phyloP scores from a whole-genome alignment of 164 flowering plant genomes.

The Aristolochia contorta region DNA sequence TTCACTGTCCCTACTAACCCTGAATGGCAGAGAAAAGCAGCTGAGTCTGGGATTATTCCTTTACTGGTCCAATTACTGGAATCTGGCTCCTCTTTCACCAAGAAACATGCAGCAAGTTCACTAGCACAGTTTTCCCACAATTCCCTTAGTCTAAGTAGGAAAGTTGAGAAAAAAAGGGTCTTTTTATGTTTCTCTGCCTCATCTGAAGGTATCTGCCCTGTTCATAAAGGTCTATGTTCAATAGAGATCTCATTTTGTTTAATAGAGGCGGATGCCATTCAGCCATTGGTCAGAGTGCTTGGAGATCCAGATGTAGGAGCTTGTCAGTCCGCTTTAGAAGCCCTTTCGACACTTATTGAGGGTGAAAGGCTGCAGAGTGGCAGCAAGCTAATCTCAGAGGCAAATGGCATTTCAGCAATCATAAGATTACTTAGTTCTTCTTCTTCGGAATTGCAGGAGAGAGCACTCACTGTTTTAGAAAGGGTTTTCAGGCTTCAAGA shows the following conservation, averaged over 20 bases:
- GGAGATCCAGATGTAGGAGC: slow-evolving; percentile 35
- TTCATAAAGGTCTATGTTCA: slow-evolving; percentile 51
- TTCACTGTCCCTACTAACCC: slow-evolving; percentile 35
- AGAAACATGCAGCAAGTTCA: slow-evolving; percentile 38
- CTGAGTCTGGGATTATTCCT: slow-evolving; percentile 40
- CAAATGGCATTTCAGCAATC: slow-evolving; percentile 37
- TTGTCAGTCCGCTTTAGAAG: slow-evolving; percentile 43
- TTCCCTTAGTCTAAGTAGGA: slow-evolving; percentile 28
- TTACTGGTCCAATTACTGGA: slow-evolving; percentile 39
- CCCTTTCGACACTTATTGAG: slow-evolving; percentile 48
- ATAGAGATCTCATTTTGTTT: slow-evolving; percentile 54
- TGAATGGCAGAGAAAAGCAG: slow-evolving; percentile 43
- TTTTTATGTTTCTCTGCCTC: slow-evolving; percentile 46
- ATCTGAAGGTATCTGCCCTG: slow-evolving; percentile 35
- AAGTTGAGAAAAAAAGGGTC: slow-evolving; percentile 25
- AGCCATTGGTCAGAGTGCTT: slow-evolving; percentile 41
- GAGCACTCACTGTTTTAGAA: slow-evolving; percentile 41
- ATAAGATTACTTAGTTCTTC: slow-evolving; percentile 37
- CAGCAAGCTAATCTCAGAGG: slow-evolving; percentile 45
- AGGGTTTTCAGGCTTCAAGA: slow-evolving; percentile 46
- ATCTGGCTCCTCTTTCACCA: slow-evolving; percentile 37
- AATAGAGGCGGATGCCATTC: slow-evolving; percentile 51
- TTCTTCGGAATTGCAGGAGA: slow-evolving; percentile 39
- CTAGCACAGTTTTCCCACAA: slow-evolving; percentile 45
- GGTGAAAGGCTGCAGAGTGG: slow-evolving; percentile 44